Evolutionary conservation across 495 filamentous ascomycete genomes (phyloP).

Genomic region (Daldinia concentrica): DNA sequence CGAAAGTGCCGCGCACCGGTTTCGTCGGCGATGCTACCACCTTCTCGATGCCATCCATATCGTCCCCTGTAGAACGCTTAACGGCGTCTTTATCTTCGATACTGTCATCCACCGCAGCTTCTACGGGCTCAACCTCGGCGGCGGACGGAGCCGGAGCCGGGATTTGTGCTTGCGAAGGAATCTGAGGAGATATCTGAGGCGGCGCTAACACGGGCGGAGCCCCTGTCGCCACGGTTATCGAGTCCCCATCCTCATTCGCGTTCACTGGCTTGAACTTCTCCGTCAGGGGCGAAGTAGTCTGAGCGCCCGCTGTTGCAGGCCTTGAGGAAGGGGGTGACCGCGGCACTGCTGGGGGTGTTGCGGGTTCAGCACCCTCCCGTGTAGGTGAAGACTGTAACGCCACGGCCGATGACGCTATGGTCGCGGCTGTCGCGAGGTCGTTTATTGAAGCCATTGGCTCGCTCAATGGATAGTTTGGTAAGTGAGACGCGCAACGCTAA

Average conservation of each 20-base stretch:
- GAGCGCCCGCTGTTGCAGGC: not conserved
- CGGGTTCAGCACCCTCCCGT: constrained; percentile 14
- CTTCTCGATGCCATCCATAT: constrained; percentile 39
- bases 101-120: constrained; percentile 8
- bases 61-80: not conserved
- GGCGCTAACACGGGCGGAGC: constrained; percentile 37
- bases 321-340: not conserved
- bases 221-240: constrained; percentile 27
- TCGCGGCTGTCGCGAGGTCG: constrained; percentile 55
- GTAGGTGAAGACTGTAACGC: constrained; percentile 38
- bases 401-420: constrained; percentile 51
- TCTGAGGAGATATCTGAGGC: constrained; percentile 37
- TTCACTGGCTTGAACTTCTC: not conserved
- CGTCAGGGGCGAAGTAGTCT: not conserved
- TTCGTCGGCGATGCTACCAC: constrained; percentile 17
- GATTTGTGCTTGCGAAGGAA: constrained; percentile 36
- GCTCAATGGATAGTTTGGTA: not conserved
- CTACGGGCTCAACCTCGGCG: not conserved
- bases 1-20: constrained; percentile 72
- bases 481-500: not conserved
- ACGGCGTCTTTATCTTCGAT: not conserved
- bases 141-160: constrained; percentile 18
- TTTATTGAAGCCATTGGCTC: constrained; percentile 54
- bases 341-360: not conserved
- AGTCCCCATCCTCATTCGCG: constrained; percentile 25